Evolutionary conservation across 768 basidiomycete genomes (phyloP).

Genomic region (Tephrocybe sp.): DNA sequence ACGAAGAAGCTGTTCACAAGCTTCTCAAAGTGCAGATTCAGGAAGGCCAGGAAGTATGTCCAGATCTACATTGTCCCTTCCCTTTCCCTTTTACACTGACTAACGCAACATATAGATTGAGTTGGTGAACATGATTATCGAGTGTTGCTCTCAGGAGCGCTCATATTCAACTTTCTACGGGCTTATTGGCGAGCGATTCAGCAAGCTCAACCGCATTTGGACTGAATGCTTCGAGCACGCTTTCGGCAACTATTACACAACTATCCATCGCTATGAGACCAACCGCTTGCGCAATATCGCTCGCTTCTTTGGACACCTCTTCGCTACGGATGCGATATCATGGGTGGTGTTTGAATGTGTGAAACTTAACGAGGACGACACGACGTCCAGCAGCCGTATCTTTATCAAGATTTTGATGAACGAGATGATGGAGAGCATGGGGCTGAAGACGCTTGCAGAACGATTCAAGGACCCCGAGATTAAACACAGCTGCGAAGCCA

Average conservation of each 20-base stretch:
- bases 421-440: conserved; percentile 95
- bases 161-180: conserved; percentile 98
- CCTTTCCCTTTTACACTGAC: background rate
- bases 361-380: conserved; percentile 97
- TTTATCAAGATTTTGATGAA: conserved; percentile 96
- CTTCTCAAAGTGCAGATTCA: conserved; percentile 88
- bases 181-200: conserved; percentile 92
- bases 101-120: conserved; percentile 73
- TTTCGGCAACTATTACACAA: conserved; percentile 88
- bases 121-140: conserved; percentile 97
- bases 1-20: conserved; percentile 99
- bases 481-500: conserved; percentile 64
- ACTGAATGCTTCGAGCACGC: conserved; percentile 86
- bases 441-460: conserved; percentile 81
- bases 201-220: conserved; percentile 95
- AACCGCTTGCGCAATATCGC: conserved; percentile 97
- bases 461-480: conserved; percentile 90
- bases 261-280: conserved; percentile 98
- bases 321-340: conserved; percentile 84
- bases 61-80: background rate
- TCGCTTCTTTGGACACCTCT: conserved; percentile 91
- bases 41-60: conserved; percentile 89
- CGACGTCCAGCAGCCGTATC: conserved; percentile 93
- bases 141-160: conserved; percentile 99
- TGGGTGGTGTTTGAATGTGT: conserved; percentile 86